Base-by-base conservation (phyloP, 208 protist genomes). In the Trypanosoma congolense region DNA sequence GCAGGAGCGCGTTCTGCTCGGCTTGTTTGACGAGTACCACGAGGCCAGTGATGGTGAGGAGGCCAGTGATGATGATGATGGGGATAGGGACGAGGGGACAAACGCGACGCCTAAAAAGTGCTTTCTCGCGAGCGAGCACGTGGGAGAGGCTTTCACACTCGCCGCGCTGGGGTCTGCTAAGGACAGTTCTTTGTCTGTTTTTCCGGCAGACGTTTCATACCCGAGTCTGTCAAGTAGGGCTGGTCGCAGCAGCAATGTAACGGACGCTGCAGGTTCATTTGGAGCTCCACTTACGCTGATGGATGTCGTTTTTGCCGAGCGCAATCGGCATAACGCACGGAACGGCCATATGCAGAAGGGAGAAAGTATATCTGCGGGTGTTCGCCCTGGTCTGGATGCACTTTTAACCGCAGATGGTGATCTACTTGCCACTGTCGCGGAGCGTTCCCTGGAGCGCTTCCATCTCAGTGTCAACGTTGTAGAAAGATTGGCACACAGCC, bases 51-150 rank as follows among this genome's bases (percentile, higher is more conserved):
- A 1, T 33, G 28, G n/a, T 12, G 45, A 21, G 18, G 52, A 26
- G 6, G 55, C 45, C 10, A 25, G 43, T 47, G 70, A 36, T 3
- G 44, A 31, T 43, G 58, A 57, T 29, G 33, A n/a, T n/a, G 52
- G 29, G 6, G 55, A 53, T 9, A 25, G 43, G 43, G 70, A 36
- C 2, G 44, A 31, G 33, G 58, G 58, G 22, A 12, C 33, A 38
- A 16, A 6, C 33, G 12, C 33, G 9, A 12, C 33, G 12, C 12
- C 33, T 38, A 55, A 19, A 16, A 46, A 41, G 0, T 73, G 70
- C 35, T 93, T 93, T 45, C 73, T 93, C 8, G 81, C 81, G 0
- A 61, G 79, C 14, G 74, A 93, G 14, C 73, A 93, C 52, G 67
- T 73, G 43, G 61, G 73, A 1, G 69, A 73, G 35, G 86, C 86